phyloP scores from a whole-genome alignment of 129 eudicot genomes.

The Lactuca saligna region DNA sequence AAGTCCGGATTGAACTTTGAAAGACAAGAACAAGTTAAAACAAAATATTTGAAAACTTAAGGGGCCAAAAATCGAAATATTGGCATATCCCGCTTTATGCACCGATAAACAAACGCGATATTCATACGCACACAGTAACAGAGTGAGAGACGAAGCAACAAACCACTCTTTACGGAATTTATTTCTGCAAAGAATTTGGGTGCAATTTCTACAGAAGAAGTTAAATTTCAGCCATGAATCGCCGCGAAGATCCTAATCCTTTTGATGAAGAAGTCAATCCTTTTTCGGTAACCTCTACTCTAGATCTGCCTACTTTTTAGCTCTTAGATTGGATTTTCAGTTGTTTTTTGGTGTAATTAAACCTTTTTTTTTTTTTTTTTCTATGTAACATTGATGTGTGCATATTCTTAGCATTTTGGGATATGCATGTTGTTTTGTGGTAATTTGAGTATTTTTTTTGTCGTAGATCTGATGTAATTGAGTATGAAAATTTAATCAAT shows the following conservation, averaged over 20 bases:
- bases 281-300: conserved; percentile 61
- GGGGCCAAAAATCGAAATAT: conserved; percentile 15
- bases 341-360: conserved; percentile 7
- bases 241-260: conserved; percentile 71
- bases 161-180: conserved; percentile 11
- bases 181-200: conserved; percentile 19
- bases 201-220: conserved; percentile 8
- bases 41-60: not conserved
- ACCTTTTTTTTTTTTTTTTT: not conserved
- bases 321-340: conserved; percentile 11
- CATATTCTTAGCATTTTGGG: not conserved
- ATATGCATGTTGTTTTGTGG: conserved; percentile 5
- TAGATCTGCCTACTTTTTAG: conserved; percentile 52
- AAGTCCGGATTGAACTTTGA: not conserved
- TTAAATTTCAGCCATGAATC: conserved; percentile 50
- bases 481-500: conserved; percentile 1
- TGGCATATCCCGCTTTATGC: not conserved
- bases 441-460: conserved; percentile 15
- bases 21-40: not conserved
- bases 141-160: not conserved
- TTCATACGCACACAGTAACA: conserved; percentile 5
- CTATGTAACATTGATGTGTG: conserved; percentile 1
- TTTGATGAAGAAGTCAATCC: conserved; percentile 90
- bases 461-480: conserved; percentile 28
- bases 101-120: not conserved